Percentiles rank a stretch among this genome's conserved stretches.
Conservation (phyloP, 805 yeast genomes). For the Candida orba region DNA sequence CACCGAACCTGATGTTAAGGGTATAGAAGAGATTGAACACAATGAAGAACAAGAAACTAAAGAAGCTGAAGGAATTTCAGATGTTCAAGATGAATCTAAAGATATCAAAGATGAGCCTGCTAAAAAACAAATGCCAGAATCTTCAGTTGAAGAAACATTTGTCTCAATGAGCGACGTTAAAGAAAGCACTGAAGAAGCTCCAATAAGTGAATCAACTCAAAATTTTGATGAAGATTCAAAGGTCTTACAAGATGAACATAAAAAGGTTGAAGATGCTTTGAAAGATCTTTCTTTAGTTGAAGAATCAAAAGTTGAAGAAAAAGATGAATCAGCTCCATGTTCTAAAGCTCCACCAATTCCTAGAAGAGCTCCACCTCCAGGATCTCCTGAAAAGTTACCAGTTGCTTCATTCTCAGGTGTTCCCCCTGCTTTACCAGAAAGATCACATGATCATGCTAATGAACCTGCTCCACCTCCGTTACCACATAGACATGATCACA, state of each 20-base stretch:
- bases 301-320: background rate
- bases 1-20: no score
- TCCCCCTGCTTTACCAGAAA: conserved; percentile 7
- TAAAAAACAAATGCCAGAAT: background rate
- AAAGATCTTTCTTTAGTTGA: background rate
- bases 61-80: background rate
- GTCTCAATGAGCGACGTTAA: background rate
- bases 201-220: conserved; percentile 7
- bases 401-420: no score
- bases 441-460: conserved; percentile 12
- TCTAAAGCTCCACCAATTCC: conserved; percentile 1
- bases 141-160: conserved; percentile 2
- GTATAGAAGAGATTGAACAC: no score
- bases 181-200: conserved; percentile 2
- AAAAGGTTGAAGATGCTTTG: conserved; percentile 1
- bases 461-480: conserved; percentile 2
- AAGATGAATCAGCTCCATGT: background rate
- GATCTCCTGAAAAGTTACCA: conserved; percentile 1
- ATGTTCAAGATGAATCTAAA: background rate
- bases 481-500: background rate
- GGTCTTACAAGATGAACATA: conserved; percentile 3
- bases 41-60: background rate
- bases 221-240: background rate
- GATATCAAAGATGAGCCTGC: background rate
- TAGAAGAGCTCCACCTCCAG: conserved; percentile 4